Percentiles rank a stretch among this genome's conserved stretches.
These are phyloP conservation scores for Mycena indigotica DNA, from an alignment of 768 basidiomycete genomes.

Conservation along the genomic window DNA sequence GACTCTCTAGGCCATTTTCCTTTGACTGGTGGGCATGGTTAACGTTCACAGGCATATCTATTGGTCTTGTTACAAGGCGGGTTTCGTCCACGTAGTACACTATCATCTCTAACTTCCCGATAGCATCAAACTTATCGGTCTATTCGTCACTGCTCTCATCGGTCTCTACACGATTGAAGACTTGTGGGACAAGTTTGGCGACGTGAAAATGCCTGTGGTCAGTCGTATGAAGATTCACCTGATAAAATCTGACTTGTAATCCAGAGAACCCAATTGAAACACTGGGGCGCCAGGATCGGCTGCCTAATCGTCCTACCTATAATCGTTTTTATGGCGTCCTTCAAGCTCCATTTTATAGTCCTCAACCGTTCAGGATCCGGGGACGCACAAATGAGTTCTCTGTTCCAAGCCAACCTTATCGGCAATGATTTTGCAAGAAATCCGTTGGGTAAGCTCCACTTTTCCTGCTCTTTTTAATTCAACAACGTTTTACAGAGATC, in stretches of 20 bases:
- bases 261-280: constrained; percentile 85
- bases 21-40: constrained; percentile 99
- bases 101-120: background rate
- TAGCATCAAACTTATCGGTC: constrained; percentile 94
- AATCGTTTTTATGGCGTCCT: constrained; percentile 89
- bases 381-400: constrained; percentile 97
- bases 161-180: constrained; percentile 97
- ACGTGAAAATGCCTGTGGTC: constrained; percentile 88
- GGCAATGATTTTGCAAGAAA: constrained; percentile 94
- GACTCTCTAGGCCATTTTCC: constrained; percentile 72
- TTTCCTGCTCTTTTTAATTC: background rate
- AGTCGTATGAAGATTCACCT: constrained; percentile 34
- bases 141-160: constrained; percentile 93
- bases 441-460: constrained; percentile 67
- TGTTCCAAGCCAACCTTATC: constrained; percentile 94
- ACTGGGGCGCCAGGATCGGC: constrained; percentile 85
- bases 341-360: constrained; percentile 96
- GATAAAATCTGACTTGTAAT: constrained; percentile 2
- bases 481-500: constrained; percentile 74
- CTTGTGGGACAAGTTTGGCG: constrained; percentile 98
- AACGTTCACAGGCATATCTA: constrained; percentile 87
- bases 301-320: constrained; percentile 91
- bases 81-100: constrained; percentile 9
- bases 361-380: constrained; percentile 94
- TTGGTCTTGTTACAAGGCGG: constrained; percentile 93